Percentiles rank a stretch among this genome's conserved stretches.
Evolutionary conservation across 805 yeast species (phyloP).

Genomic region (Blastobotrys robertii): DNA sequence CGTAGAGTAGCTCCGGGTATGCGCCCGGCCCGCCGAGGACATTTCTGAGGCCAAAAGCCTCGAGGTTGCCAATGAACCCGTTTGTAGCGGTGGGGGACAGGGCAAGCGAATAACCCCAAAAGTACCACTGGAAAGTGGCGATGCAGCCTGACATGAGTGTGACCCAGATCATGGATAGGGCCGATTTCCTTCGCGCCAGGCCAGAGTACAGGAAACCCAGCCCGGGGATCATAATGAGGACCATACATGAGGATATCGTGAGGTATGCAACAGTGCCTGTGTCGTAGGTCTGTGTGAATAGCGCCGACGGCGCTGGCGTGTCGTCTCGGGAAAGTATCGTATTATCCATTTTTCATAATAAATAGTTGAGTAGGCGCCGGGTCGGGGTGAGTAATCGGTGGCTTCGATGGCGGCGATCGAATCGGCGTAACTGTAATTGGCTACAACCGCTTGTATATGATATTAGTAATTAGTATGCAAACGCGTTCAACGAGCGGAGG

Average conservation of each 20-base stretch:
- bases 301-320: neutral
- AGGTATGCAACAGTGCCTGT: constrained; percentile 32
- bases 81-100: constrained; percentile 73
- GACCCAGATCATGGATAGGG: constrained; percentile 76
- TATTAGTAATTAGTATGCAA: too few species aligned
- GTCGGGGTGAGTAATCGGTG: too few species aligned
- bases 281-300: constrained; percentile 20
- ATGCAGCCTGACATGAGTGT: constrained; percentile 64
- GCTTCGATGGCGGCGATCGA: too few species aligned
- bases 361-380: too few species aligned
- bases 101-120: constrained; percentile 96
- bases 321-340: too few species aligned
- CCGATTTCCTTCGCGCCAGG: constrained; percentile 81
- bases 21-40: constrained; percentile 41
- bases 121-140: constrained; percentile 85
- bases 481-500: too few species aligned
- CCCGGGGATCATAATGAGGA: constrained; percentile 91
- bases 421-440: too few species aligned
- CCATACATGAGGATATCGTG: constrained; percentile 37
- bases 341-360: too few species aligned
- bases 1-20: constrained; percentile 78
- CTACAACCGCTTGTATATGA: too few species aligned
- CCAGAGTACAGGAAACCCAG: constrained; percentile 90
- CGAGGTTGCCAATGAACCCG: constrained; percentile 79
- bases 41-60: constrained; percentile 71